A percentile compares a stretch with the other conserved stretches of the same genome.
phyloP scores from a whole-genome alignment of 2,329 filamentous ascomycete species.

The Fusarium sp. region DNA sequence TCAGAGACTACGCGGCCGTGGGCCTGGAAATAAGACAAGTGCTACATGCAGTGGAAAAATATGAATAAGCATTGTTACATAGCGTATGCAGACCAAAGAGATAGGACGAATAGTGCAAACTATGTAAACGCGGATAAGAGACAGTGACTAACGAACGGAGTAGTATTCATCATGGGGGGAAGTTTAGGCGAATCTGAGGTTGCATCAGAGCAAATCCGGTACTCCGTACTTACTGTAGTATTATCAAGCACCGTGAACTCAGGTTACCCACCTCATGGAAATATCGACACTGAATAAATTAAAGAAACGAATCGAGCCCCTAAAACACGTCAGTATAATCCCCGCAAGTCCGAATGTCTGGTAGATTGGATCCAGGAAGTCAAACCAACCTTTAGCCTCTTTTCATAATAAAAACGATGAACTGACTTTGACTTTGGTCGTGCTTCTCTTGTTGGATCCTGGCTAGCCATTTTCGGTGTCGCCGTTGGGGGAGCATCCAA shows the following conservation, averaged over 20 bases:
- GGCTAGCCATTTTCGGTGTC: neutral
- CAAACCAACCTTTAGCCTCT: neutral
- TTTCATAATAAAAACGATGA: neutral
- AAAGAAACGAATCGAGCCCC: neutral
- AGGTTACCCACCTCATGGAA: neutral
- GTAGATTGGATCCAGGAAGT: neutral
- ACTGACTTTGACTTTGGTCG: neutral
- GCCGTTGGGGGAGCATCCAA: neutral
- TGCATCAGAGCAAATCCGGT: neutral
- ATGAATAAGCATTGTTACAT: neutral
- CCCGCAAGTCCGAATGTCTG: neutral
- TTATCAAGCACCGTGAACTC: neutral
- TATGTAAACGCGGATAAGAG: neutral
- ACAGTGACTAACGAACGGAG: neutral
- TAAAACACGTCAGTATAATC: neutral
- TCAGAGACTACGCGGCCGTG: neutral
- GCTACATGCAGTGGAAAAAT: neutral
- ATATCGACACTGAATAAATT: neutral
- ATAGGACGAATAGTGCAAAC: neutral
- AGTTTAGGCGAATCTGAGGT: neutral
- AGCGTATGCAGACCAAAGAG: neutral
- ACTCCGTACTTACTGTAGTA: neutral
- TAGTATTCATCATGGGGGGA: neutral
- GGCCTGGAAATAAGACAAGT: neutral
- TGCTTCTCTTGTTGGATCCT: neutral